Conservation (phyloP, 352 stramenopile genomes). For the Plasmopara muralis region DNA sequence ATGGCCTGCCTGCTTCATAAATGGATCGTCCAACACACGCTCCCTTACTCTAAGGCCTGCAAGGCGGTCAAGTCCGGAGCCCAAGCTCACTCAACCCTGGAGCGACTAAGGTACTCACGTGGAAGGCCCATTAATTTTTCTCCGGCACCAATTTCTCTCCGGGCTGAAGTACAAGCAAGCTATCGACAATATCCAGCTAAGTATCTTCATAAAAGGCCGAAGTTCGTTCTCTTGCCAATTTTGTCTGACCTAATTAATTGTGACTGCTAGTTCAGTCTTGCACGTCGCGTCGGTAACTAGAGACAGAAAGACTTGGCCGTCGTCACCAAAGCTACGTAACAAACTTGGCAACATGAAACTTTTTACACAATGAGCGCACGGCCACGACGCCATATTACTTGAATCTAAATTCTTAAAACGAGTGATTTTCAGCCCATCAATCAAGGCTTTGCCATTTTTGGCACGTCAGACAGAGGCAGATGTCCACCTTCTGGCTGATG, state of each 20-base stretch:
- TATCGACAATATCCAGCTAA: slow-evolving; percentile 52
- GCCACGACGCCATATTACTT: slow-evolving; percentile 61
- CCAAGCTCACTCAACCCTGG: too few species aligned
- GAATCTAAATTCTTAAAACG: slow-evolving; percentile 75
- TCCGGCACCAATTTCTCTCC: slow-evolving; percentile 42
- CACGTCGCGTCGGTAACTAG: slow-evolving; percentile 62
- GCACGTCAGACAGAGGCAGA: slow-evolving; percentile 68
- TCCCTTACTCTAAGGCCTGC: too few species aligned
- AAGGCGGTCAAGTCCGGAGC: too few species aligned
- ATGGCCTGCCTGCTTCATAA: too few species aligned
- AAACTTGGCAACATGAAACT: slow-evolving; percentile 65
- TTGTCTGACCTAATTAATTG: slow-evolving; percentile 50
- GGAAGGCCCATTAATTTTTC: slow-evolving; percentile 46
- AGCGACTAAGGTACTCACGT: slow-evolving; percentile 27
- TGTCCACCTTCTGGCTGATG: slow-evolving; percentile 57
- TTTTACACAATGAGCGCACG: slow-evolving; percentile 53
- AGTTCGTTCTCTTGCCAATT: slow-evolving; percentile 55
- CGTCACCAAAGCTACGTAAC: slow-evolving; percentile 64
- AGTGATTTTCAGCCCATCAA: slow-evolving; percentile 55
- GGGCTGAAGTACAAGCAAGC: slow-evolving; percentile 55
- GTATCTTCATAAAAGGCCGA: slow-evolving; percentile 55
- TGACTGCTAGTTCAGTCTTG: slow-evolving; percentile 68
- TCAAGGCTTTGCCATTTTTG: slow-evolving; percentile 60
- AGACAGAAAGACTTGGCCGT: slow-evolving; percentile 75
- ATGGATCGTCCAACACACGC: too few species aligned